Evolutionary conservation across 768 basidiomycete genomes (phyloP), one percentile per base, ranked within the genome.

Genomic region (Leccinum obscurum): DNA sequence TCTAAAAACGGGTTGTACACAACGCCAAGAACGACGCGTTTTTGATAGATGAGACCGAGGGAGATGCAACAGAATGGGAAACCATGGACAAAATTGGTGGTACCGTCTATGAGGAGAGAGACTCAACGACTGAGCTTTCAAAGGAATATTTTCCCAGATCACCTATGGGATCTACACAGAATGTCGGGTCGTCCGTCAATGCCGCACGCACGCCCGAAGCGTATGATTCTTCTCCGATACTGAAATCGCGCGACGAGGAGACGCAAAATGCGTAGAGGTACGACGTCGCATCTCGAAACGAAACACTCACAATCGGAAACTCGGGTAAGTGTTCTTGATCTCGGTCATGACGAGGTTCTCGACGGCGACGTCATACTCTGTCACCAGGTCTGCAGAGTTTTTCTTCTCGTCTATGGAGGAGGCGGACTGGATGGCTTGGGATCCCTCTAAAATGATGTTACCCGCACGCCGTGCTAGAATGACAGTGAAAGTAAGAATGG

Each of bases 151-250:
- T 9, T 2, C 39, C 4, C n/a, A 8, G 62, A 79, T 60, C 62
- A 88, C 90, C 94, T 61, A 96, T 96, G 34, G 95, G 95, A 74
- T 97, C 95, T 37, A 95, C 91, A 68, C 96, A 97, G 76, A 92
- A 99, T 0, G 96, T 98, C 6, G 95, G 94, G 39, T 86, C 86
- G 63, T 96, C 91, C 6, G 92, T 93, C 64, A 96, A 75, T 11
- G 85, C 79, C 15, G 81, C 77, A 49, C 85, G 81, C 55, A 80
- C 72, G 13, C 92, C 92, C 3, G 88, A 85, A 8, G 92, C 86
- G 68, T 91, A 94, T 3, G 90, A 90, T 77, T 98, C 96, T 73
- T 99, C 96, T 55, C 95, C 95, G 59, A 98, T 92, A 71, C 92
- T 94, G 62, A 30, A 24, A 59, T 20, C 34, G 28, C 34, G 14